Conservation (phyloP, 2,329 filamentous ascomycete species). For the Cladophialophora bantiana region DNA sequence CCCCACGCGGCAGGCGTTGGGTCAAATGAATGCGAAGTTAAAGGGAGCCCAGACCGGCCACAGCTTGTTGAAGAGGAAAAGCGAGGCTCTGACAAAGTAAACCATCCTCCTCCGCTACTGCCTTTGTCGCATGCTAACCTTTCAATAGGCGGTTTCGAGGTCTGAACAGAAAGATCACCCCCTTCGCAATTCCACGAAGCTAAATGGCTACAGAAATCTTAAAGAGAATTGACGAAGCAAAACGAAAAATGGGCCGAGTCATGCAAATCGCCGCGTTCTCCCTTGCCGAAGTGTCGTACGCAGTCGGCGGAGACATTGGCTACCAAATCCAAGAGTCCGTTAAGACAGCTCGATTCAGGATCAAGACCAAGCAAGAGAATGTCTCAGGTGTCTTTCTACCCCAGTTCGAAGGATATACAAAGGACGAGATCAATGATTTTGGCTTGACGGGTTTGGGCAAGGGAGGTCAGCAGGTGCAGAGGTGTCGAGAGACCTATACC, state of each 20-base stretch:
- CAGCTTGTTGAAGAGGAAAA: constrained; percentile 95
- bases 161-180: constrained; percentile 51
- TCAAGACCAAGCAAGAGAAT: constrained; percentile 97
- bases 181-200: constrained; percentile 29
- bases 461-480: constrained; percentile 95
- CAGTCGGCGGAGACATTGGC: constrained; percentile 91
- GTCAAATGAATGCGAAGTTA: constrained; percentile 96
- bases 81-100: constrained; percentile 96
- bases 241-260: constrained; percentile 98
- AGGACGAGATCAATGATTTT: constrained; percentile 88
- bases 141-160: constrained; percentile 80
- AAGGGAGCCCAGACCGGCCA: constrained; percentile 93
- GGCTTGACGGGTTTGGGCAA: constrained; percentile 94
- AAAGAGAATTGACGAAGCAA: constrained; percentile 95
- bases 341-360: constrained; percentile 87
- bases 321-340: constrained; percentile 98
- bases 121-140: constrained; percentile 26
- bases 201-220: constrained; percentile 76
- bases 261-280: constrained; percentile 99
- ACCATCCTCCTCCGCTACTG: constrained; percentile 45
- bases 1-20: constrained; percentile 94
- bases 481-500: constrained; percentile 93
- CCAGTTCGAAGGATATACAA: constrained; percentile 85
- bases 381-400: constrained; percentile 95
- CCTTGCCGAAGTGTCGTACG: constrained; percentile 95